These are phyloP conservation scores for Cercospora sesami DNA, from an alignment of 2,329 filamentous ascomycete species.

Conservation along the genomic window DNA sequence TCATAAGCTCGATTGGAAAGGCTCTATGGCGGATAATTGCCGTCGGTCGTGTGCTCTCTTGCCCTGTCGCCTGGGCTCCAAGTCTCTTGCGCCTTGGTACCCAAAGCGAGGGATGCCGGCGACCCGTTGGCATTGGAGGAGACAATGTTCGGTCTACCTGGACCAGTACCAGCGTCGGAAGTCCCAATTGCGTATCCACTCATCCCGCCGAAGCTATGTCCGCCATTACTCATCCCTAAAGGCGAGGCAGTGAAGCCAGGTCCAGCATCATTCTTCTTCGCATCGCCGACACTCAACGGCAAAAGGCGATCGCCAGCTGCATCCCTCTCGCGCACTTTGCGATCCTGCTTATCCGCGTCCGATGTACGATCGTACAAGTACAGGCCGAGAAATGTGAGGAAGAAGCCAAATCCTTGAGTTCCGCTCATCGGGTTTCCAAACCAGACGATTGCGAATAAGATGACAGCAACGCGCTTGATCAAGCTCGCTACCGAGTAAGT, in stretches of 20 bases:
- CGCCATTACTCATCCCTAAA: constrained; percentile 17
- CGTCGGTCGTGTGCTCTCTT: constrained; percentile 16
- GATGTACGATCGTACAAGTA: constrained; percentile 95
- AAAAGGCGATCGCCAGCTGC: constrained; percentile 65
- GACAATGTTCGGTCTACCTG: constrained; percentile 27
- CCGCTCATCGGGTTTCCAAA: constrained; percentile 86
- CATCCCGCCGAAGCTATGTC: constrained; percentile 26
- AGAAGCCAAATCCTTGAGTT: constrained; percentile 81
- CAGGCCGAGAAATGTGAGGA: constrained; percentile 83
- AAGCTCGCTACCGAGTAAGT: constrained; percentile 95
- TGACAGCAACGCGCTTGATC: constrained; percentile 97
- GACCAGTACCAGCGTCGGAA: constrained; percentile 22
- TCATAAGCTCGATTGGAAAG: no score
- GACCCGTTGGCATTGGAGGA: constrained; percentile 25
- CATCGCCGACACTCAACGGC: constrained; percentile 55
- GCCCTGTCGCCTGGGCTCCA: constrained; percentile 60
- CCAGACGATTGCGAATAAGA: constrained; percentile 92
- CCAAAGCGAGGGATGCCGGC: constrained; percentile 60
- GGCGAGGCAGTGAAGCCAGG: constrained; percentile 28
- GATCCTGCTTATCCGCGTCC: constrained; percentile 83
- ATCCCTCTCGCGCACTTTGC: constrained; percentile 64
- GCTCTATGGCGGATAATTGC: not conserved
- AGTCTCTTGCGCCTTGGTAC: constrained; percentile 82
- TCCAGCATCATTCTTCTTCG: constrained; percentile 38
- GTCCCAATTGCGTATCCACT: constrained; percentile 38